These are phyloP conservation scores for Colletotrichum sp. DNA, from an alignment of 2,329 filamentous ascomycete species.

Conservation along the genomic window DNA sequence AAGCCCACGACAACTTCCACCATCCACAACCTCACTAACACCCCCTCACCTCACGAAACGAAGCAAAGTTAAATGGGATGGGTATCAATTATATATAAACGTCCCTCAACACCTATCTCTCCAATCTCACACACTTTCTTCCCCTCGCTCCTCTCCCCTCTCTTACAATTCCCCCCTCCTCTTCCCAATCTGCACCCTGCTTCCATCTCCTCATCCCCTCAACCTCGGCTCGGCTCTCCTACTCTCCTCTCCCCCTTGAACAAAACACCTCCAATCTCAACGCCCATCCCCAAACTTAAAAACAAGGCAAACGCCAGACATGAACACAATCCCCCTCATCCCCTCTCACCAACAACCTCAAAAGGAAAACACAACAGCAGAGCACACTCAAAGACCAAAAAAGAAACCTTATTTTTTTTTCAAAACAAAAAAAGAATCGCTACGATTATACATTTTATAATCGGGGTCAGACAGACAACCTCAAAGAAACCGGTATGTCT, in stretches of 20 bases:
- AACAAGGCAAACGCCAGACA: background rate
- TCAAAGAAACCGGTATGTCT: background rate
- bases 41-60: constrained; percentile 31
- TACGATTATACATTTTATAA: constrained; percentile 21
- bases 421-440: background rate
- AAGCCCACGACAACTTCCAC: background rate
- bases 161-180: background rate
- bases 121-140: background rate
- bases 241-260: background rate
- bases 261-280: background rate
- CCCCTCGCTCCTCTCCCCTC: background rate
- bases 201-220: background rate
- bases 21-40: background rate
- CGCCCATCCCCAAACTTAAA: background rate
- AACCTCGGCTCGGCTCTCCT: background rate
- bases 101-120: background rate
- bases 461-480: background rate
- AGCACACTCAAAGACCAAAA: background rate
- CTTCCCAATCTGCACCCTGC: background rate
- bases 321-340: background rate
- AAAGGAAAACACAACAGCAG: background rate
- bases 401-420: background rate
- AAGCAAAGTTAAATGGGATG: constrained; percentile 40
- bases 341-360: background rate
- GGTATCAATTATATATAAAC: constrained; percentile 14